Conservation (phyloP, 2,329 filamentous ascomycete genomes). For the Penicillium concentricum region DNA sequence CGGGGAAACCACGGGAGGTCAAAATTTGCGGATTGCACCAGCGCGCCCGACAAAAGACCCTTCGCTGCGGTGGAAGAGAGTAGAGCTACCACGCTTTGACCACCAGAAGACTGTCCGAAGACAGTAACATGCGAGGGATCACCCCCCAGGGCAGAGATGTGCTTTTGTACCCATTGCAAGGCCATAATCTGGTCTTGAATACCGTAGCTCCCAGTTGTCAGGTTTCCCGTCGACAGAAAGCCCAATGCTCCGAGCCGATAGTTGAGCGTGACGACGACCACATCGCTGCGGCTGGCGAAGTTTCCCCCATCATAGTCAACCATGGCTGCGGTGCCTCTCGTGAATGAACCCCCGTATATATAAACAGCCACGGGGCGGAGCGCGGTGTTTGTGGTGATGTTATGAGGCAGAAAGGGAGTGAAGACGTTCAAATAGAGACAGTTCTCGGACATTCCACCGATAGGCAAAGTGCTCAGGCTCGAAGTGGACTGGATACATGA, state of each 20-base stretch:
- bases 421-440: constrained; percentile 39
- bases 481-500: constrained; percentile 25
- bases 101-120: constrained; percentile 42
- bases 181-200: constrained; percentile 34
- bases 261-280: constrained; percentile 37
- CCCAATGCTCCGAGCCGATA: constrained; percentile 34
- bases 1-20: constrained; percentile 30
- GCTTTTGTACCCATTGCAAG: constrained; percentile 28
- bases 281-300: constrained; percentile 37
- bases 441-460: constrained; percentile 31
- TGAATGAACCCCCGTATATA: constrained; percentile 35
- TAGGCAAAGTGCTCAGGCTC: constrained; percentile 9
- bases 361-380: constrained; percentile 31
- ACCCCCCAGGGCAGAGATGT: constrained; percentile 29
- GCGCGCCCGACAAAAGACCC: constrained; percentile 29
- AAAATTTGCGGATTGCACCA: constrained; percentile 27
- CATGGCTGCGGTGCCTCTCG: constrained; percentile 27
- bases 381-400: constrained; percentile 6
- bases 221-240: constrained; percentile 36
- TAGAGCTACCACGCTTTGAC: constrained; percentile 50
- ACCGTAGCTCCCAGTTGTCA: constrained; percentile 36
- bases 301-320: constrained; percentile 36
- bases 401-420: constrained; percentile 29
- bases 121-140: constrained; percentile 35
- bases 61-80: constrained; percentile 26